Base-by-base conservation (phyloP, 768 basidiomycete species). In the Suillus luteus region DNA sequence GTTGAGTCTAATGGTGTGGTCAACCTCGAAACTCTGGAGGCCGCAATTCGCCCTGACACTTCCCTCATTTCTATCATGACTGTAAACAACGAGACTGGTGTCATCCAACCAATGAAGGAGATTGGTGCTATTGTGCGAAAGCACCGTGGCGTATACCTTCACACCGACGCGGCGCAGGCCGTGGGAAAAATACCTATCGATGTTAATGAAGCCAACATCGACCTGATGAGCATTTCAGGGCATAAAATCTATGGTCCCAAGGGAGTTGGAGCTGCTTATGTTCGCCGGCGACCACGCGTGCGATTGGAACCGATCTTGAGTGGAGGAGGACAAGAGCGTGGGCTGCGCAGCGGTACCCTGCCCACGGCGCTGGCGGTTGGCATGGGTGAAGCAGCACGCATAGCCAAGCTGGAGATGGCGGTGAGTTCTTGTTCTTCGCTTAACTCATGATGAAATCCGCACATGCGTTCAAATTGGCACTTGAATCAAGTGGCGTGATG, bases 231-330 rank as follows among this genome's bases (percentile, higher is more conserved):
- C 68, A 93, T 99, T 55, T 95, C 93, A 9, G 97, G 93, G 1
- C 97, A 99, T 82, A 99, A 99, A 80, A 77, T 99, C 4, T 99
- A 99, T 75, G 97, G 97, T 2, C 97, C 97, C 5, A 99, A 99
- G 76, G 97, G 97, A 8, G 77, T 98, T 38, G 97, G 97, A 46
- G 95, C 93, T 19, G 90, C 91, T 6, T 99, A 99, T 77, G 95
- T 99, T 58, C 84, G 97, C 65, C 80, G 97, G 71, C 78, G 95
- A 70, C 97, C 97, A 9, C 82, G 97, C 65, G 97, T 99, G 44
- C 84, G 97, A 60, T 78, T 99, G 69, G 97, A 99, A 72, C 97
- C 97, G 1, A 91, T 99, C 68, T 78, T 99, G 60, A 94, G 87
- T 69, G 97, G 97, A 64, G 97, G 97, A 66, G 97, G 97, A 11